Conservation (phyloP, 768 basidiomycete genomes). For the Lactifluus echinatus region DNA sequence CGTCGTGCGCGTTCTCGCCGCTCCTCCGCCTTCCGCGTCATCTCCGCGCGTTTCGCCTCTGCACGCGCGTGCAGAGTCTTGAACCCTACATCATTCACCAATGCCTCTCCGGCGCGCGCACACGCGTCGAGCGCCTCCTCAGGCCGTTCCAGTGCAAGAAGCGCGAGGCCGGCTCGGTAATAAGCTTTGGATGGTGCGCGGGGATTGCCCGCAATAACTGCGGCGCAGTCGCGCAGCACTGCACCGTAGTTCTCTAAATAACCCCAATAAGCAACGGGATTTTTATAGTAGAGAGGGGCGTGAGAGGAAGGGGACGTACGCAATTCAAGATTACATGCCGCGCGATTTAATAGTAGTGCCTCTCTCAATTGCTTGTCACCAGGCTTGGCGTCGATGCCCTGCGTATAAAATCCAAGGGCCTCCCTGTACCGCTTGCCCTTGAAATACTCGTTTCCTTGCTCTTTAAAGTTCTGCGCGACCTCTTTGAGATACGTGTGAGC, state of each 20-base stretch:
- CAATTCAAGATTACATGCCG: slow-evolving; percentile 87
- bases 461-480: slow-evolving; percentile 85
- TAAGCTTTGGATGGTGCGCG: slow-evolving; percentile 72
- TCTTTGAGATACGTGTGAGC: slow-evolving; percentile 39
- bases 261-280: not conserved
- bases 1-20: slow-evolving; percentile 40
- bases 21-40: slow-evolving; percentile 44
- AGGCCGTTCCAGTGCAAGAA: slow-evolving; percentile 61
- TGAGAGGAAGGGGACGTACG: slow-evolving; percentile 36
- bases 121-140: slow-evolving; percentile 85
- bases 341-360: slow-evolving; percentile 78
- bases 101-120: slow-evolving; percentile 52
- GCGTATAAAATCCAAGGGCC: slow-evolving; percentile 82
- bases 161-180: slow-evolving; percentile 75
- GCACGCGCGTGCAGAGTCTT: slow-evolving; percentile 41
- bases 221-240: slow-evolving; percentile 79
- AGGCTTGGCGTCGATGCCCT: slow-evolving; percentile 81
- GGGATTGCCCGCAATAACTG: slow-evolving; percentile 52
- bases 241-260: slow-evolving; percentile 75
- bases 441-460: slow-evolving; percentile 94
- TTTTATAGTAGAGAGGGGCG: not conserved
- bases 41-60: slow-evolving; percentile 37
- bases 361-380: slow-evolving; percentile 48
- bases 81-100: slow-evolving; percentile 48
- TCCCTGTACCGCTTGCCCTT: slow-evolving; percentile 80